phyloP scores from a whole-genome alignment of 23 red algal species.

The Agarophyton chilense region DNA sequence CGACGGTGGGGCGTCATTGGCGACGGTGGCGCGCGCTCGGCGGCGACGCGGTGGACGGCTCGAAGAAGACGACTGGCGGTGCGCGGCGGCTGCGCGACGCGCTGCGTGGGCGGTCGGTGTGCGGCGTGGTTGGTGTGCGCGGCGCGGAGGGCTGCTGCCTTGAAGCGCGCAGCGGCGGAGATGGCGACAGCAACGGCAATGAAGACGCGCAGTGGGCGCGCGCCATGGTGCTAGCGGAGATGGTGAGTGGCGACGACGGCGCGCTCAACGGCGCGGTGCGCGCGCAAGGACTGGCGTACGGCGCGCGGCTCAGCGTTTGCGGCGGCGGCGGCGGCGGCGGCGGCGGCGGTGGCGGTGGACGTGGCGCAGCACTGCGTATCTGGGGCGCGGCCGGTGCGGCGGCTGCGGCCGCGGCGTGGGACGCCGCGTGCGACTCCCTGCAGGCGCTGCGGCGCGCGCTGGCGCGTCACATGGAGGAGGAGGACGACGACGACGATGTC shows the following conservation, averaged over 20 bases:
- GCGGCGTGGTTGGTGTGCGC: too few relatives aligned
- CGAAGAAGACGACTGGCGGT: too few relatives aligned
- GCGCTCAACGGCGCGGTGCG: conserved; percentile 65
- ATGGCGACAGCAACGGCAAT: not conserved
- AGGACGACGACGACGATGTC: conserved; percentile 43
- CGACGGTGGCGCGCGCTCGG: too few relatives aligned
- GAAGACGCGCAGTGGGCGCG: conserved; percentile 43
- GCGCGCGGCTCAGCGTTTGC: not conserved
- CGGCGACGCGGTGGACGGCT: too few relatives aligned
- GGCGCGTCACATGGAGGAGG: not conserved
- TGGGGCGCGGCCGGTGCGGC: conserved; percentile 28
- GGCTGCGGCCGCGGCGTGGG: conserved; percentile 60
- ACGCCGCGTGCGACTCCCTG: conserved; percentile 43
- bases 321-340: conserved; percentile 4
- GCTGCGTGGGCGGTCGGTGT: too few relatives aligned
- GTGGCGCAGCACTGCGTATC: conserved; percentile 2
- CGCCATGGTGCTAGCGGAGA: conserved; percentile 46
- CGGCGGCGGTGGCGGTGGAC: not conserved
- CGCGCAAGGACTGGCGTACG: conserved; percentile 67
- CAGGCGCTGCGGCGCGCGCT: not conserved
- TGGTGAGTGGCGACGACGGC: conserved; percentile 58
- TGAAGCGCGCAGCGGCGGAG: too few relatives aligned
- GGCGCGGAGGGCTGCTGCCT: too few relatives aligned
- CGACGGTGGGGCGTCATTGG: not conserved
- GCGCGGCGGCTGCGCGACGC: too few relatives aligned